Evolutionary conservation across 2,329 filamentous ascomycete species (phyloP), one percentile per base, ranked within the genome.

Genomic region (Aureobasidium sp.): DNA sequence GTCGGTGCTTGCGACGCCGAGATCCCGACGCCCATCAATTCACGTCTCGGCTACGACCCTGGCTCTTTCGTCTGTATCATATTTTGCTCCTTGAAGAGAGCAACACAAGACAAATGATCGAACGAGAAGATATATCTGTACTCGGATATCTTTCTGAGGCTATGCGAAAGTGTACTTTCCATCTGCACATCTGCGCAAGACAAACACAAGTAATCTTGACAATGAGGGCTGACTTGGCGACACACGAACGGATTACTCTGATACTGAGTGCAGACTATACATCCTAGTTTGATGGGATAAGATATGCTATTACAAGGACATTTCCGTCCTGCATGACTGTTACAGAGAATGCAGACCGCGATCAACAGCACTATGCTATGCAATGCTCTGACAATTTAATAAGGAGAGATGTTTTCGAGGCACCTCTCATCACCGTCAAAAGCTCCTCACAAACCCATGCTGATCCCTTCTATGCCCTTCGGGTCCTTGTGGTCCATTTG

Each of bases 391-490:
- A 17, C 27, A 45, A 3, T 25, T 37, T 11, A 12, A 29, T 57
- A 47, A 47, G 3, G 42, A 58, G 55, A 47, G 55, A 48, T 47
- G 55, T 48, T 47, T 58, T 29, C 29, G 29, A 48, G 42, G 34
- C 55, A 58, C 42, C 55, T 58, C 55, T 58, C 42, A 58, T 47
- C 41, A 58, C 55, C 41, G 58, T 63, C 61, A 63, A 58, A 63
- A 63, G 31, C 51, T 49, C n/a, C 61, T 49, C 1, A 63, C 53
- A 22, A 63, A 63, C n/a, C 61, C 61, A 59, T 63, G 52, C 22
- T 56, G 51, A 52, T 63, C 61, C 22, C 52, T 63, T 31, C 52
- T 36, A 41, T 39, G 42, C 14, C 52, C 61, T 34, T 31, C 31
- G 25, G 53, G 60, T 44, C 37, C 52, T 41, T 44, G 57, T 14